Evolutionary conservation across 1,139 yeast species (phyloP).

Genomic region (Pichia sp.): DNA sequence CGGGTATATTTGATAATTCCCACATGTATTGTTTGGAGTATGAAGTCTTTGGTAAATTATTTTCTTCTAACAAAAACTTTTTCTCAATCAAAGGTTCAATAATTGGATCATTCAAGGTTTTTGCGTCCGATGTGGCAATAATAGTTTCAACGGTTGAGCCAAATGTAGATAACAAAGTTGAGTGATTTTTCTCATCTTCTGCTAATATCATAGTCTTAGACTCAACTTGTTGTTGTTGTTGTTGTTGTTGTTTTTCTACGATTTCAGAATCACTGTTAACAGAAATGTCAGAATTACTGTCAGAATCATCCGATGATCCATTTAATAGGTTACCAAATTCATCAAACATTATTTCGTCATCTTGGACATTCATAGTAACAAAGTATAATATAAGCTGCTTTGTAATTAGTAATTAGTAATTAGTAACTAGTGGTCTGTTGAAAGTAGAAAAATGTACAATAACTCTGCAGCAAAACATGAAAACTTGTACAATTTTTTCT

Average conservation of each 20-base stretch:
- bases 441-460: too few species aligned
- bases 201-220: constrained; percentile 31
- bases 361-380: constrained; percentile 33
- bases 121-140: constrained; percentile 50
- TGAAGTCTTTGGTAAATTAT: constrained; percentile 47
- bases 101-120: constrained; percentile 55
- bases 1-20: constrained; percentile 39
- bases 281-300: constrained; percentile 12
- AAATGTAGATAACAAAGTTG: constrained; percentile 39
- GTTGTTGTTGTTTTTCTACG: constrained; percentile 11
- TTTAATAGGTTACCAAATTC: constrained; percentile 80
- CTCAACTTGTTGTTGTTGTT: constrained; percentile 11
- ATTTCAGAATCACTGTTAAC: constrained; percentile 10
- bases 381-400: too few species aligned
- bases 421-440: too few species aligned
- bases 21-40: constrained; percentile 60
- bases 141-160: constrained; percentile 62
- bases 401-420: not conserved
- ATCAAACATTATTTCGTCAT: constrained; percentile 43
- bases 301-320: constrained; percentile 26
- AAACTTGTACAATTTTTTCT: too few species aligned
- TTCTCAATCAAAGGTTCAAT: constrained; percentile 48
- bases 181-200: constrained; percentile 41
- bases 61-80: constrained; percentile 44
- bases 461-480: too few species aligned